Base-by-base conservation (phyloP, 1,284 basidiomycete species). In the Malassezia nana region DNA sequence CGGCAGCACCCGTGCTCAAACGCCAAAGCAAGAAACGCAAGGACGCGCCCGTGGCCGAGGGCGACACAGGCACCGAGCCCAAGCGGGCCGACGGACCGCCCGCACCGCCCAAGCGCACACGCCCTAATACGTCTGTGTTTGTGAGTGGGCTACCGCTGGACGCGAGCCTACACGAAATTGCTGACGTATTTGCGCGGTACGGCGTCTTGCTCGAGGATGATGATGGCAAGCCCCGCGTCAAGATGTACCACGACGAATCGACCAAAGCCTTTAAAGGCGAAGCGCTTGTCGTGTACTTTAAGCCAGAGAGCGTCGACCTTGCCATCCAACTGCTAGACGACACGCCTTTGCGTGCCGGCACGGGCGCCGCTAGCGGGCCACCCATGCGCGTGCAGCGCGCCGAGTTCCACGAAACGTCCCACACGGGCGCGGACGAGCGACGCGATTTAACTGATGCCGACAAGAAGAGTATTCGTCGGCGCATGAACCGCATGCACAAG, bases 251-350 rank as follows among this genome's bases (percentile, higher is more conserved):
- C 50, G 83, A 83, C 59, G 57, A 59, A 2, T 46, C 48, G 28
- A 84, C 87, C 58, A 89, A 89, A n/a, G 76, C 79, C 29, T 96
- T 96, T 76, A 94, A 83, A 66, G 92, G 94, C 29, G 92, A 98
- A 63, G 92, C 92, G 1, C 77, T 98, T 59, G 84, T 99, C 53
- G 89, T 95, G 42, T 99, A 88, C 75, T 94, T 96, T 79, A 95
- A 95, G 75, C 89, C 92, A 69, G 92, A 91, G 59, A 90, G 87
- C 26, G 94, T 98, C 15, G 77, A 79, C 10, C 79, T 98, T 49
- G 92, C 91, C 2, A 76, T 89, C 51, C 85, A 80, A 58, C 79
- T 98, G 58, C 78, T 98, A 55, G 91, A 96, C 74, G 92, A 96
- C 58, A 89, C 87, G 0, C 89, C 91, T 73, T 77, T 99, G 55